phyloP scores from a whole-genome alignment of 1,284 basidiomycete species.

The Tilletia horrida region DNA sequence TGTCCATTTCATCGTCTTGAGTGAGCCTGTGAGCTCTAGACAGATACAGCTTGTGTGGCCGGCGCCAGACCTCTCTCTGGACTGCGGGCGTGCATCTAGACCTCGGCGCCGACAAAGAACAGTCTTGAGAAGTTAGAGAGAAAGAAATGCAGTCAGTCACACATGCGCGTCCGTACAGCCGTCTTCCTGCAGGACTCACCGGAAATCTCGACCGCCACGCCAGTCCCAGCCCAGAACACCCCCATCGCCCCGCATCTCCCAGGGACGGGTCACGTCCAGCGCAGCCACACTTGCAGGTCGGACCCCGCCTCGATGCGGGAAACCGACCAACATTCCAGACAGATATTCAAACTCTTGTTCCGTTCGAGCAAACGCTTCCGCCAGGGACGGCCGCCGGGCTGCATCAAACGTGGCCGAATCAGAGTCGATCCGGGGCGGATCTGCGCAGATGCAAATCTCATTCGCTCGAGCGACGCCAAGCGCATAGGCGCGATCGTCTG shows the following conservation, averaged over 20 bases:
- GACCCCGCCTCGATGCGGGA: conserved; percentile 9
- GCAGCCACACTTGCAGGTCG: conserved; percentile 6
- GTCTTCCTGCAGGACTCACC: conserved; percentile 6
- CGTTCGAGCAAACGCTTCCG: not conserved
- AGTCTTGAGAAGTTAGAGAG: not conserved
- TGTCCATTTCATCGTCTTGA: not conserved
- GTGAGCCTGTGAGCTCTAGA: not conserved
- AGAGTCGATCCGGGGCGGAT: not conserved
- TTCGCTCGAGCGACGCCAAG: not conserved
- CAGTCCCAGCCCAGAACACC: conserved; percentile 10
- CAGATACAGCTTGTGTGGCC: not conserved
- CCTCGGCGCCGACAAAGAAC: conserved; percentile 4
- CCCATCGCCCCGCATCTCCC: conserved; percentile 13
- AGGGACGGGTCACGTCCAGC: not conserved
- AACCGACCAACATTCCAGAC: not conserved
- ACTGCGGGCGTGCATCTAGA: not conserved
- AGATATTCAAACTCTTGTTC: conserved; percentile 8
- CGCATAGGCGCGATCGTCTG: not conserved
- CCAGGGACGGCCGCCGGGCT: not conserved
- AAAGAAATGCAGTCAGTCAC: not conserved
- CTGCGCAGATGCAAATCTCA: conserved; percentile 6
- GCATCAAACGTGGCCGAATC: not conserved
- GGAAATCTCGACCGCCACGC: not conserved
- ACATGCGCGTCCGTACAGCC: not conserved
- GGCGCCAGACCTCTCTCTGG: not conserved